Percentiles rank a stretch among this genome's conserved stretches.
Evolutionary conservation across 2,329 filamentous ascomycete genomes (phyloP).

Genomic region (Beauveria scarabaeidicola): DNA sequence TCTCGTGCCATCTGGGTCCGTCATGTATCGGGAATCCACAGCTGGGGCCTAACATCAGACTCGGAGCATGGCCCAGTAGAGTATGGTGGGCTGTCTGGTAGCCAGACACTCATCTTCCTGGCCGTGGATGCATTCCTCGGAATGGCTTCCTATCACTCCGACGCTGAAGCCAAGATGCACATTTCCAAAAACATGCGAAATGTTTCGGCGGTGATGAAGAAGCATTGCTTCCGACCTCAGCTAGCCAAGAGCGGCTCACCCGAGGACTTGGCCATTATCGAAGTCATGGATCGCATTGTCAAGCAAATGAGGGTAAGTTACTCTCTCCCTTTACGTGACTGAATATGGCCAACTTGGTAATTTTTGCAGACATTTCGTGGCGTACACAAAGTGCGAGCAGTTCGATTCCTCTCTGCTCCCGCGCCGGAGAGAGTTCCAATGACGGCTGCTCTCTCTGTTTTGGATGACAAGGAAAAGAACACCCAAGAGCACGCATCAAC

Average conservation of each 20-base stretch:
- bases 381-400: constrained; percentile 3
- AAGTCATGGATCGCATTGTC: constrained; percentile 5
- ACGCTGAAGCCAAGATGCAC: not conserved
- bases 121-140: not conserved
- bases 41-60: constrained; percentile 2
- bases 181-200: constrained; percentile 2
- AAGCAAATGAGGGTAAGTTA: constrained; percentile 2
- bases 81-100: constrained; percentile 2
- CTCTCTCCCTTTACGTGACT: no score
- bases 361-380: not conserved
- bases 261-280: not conserved
- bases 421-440: constrained; percentile 3
- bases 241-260: not conserved
- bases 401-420: not conserved
- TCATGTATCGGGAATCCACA: constrained; percentile 4
- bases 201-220: not conserved
- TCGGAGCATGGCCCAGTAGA: not conserved
- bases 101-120: constrained; percentile 4
- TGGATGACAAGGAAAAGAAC: not conserved
- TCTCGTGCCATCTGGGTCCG: constrained; percentile 3
- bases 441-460: not conserved
- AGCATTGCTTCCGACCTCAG: not conserved
- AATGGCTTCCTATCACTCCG: not conserved
- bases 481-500: not conserved
- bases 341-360: not conserved